Evolutionary conservation across 495 filamentous ascomycete species (phyloP).

Genomic region (Alectoria sarmentosa): DNA sequence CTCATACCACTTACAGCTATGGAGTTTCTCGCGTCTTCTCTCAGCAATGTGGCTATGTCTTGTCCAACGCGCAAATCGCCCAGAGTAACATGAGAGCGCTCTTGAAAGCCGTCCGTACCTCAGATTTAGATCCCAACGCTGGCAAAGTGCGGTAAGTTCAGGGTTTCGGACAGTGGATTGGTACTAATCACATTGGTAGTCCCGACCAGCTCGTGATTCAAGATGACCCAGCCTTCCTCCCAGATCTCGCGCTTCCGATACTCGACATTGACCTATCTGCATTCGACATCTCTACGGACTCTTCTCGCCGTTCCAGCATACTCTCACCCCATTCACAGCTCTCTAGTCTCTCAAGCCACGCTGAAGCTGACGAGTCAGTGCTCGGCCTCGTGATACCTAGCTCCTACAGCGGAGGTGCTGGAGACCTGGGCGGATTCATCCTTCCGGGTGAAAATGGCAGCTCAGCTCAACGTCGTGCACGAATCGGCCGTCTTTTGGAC

Average conservation of each 20-base stretch:
- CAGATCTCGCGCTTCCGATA: constrained; percentile 52
- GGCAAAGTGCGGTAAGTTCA: constrained; percentile 61
- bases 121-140: constrained; percentile 61
- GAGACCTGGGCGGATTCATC: constrained; percentile 33
- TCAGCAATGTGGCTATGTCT: constrained; percentile 80
- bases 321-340: constrained; percentile 32
- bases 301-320: constrained; percentile 33
- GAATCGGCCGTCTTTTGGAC: constrained; percentile 25
- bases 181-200: constrained; percentile 37
- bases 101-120: constrained; percentile 47
- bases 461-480: constrained; percentile 27
- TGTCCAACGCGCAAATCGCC: constrained; percentile 70
- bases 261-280: constrained; percentile 49
- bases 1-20: constrained; percentile 43
- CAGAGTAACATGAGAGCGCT: constrained; percentile 64
- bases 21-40: constrained; percentile 77
- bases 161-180: neutral
- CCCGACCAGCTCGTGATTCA: constrained; percentile 69
- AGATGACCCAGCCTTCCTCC: constrained; percentile 84
- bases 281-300: constrained; percentile 29
- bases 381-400: constrained; percentile 27
- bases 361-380: constrained; percentile 21
- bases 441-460: constrained; percentile 31
- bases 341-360: constrained; percentile 31
- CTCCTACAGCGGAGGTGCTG: constrained; percentile 26